Percentiles rank a stretch among this genome's conserved stretches.
Conservation (phyloP, 2,329 filamentous ascomycete species). For the Didymellaceae sp. region DNA sequence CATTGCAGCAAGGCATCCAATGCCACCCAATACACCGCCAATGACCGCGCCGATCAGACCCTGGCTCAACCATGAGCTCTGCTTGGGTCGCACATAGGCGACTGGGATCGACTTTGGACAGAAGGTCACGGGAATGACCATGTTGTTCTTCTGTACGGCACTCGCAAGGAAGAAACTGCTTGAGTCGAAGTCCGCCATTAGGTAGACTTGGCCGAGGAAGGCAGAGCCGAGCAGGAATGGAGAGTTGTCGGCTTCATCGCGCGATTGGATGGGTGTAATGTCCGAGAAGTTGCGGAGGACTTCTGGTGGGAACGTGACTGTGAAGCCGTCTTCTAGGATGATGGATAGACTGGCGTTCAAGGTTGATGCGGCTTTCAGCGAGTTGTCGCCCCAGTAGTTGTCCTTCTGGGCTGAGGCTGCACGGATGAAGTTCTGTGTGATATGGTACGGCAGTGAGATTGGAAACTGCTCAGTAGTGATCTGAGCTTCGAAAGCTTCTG, state of each 20-base stretch:
- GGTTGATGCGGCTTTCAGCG: conserved; percentile 44
- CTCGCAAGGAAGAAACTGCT: conserved; percentile 51
- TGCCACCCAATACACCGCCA: conserved; percentile 47
- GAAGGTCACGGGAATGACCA: conserved; percentile 51
- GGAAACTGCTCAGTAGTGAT: conserved; percentile 54
- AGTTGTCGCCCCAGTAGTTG: conserved; percentile 48
- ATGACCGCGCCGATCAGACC: conserved; percentile 50
- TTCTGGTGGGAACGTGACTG: conserved; percentile 48
- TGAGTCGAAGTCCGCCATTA: conserved; percentile 53
- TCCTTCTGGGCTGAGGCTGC: conserved; percentile 44
- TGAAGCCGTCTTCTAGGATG: conserved; percentile 50
- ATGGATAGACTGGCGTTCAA: conserved; percentile 52
- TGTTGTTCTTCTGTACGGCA: conserved; percentile 48
- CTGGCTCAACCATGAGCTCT: conserved; percentile 39
- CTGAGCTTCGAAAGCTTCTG: conserved; percentile 48
- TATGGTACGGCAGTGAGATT: conserved; percentile 49
- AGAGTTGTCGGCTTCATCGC: conserved; percentile 31
- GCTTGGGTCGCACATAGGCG: conserved; percentile 39
- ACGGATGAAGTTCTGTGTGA: conserved; percentile 51
- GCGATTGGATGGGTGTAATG: conserved; percentile 46
- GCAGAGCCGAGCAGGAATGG: conserved; percentile 50
- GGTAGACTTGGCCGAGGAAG: conserved; percentile 53
- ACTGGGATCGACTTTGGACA: conserved; percentile 48
- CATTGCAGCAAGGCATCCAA: conserved; percentile 35
- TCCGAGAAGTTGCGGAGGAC: conserved; percentile 49